phyloP scores from a whole-genome alignment of 1,139 yeast species.

The Debaryomyces psychrophilus region DNA sequence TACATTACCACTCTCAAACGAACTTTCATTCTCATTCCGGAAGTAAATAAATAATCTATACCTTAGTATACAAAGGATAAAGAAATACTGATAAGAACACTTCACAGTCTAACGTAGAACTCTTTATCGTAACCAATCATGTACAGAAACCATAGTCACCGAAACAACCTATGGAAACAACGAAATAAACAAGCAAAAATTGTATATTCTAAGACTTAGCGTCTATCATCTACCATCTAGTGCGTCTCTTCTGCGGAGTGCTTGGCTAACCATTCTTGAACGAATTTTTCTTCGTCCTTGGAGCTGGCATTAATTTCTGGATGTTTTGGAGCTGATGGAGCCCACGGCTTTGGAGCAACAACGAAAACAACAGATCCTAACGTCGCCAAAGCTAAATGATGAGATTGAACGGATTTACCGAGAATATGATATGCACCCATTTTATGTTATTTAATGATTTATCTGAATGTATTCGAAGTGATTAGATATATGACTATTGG shows the following conservation, averaged over 20 bases:
- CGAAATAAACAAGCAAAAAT: slow-evolving; percentile 5
- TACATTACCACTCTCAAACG: neutral
- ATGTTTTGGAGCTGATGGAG: slow-evolving; percentile 55
- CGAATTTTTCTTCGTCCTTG: slow-evolving; percentile 87
- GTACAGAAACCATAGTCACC: neutral
- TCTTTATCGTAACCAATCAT: neutral
- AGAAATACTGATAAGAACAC: neutral
- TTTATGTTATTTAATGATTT: slow-evolving; percentile 3
- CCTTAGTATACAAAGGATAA: neutral
- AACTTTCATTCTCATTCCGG: slow-evolving; percentile 3
- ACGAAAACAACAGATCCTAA: slow-evolving; percentile 61
- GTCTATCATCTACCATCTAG: slow-evolving; percentile 18
- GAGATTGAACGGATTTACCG: slow-evolving; percentile 77
- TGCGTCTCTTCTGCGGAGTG: slow-evolving; percentile 38
- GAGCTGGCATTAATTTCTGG: slow-evolving; percentile 77
- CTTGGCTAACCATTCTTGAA: slow-evolving; percentile 46
- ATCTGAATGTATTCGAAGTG: neutral
- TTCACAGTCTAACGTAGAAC: neutral
- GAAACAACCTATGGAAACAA: neutral
- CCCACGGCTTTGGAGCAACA: slow-evolving; percentile 75
- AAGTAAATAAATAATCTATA: slow-evolving; percentile 7
- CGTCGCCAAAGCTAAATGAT: slow-evolving; percentile 71
- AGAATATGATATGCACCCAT: slow-evolving; percentile 84
- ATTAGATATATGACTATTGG: neutral
- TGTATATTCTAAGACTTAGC: slow-evolving; percentile 4